A percentile compares a stretch with the other conserved stretches of the same genome.
Evolutionary conservation across 257 asterid genomes (phyloP).

Genomic region (Solanum clarkiae): DNA sequence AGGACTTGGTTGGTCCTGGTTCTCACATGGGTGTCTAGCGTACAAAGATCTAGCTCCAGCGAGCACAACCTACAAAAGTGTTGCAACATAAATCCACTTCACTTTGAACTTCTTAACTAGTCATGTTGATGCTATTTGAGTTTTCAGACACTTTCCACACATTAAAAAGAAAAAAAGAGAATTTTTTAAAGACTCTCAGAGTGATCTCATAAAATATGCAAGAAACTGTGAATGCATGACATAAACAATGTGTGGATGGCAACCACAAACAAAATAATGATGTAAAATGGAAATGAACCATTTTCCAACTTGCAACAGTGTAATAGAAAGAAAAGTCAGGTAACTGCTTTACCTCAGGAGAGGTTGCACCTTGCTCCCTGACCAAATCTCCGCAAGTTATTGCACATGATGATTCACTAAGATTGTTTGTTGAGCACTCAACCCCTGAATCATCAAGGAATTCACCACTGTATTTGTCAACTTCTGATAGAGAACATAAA

Average conservation of each 20-base stretch:
- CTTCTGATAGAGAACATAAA: slow-evolving; percentile 12
- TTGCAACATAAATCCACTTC: background rate
- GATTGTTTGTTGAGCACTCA: slow-evolving; percentile 15
- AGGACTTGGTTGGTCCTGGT: slow-evolving; percentile 90
- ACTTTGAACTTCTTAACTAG: background rate
- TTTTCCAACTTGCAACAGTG: background rate
- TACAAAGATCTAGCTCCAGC: slow-evolving; percentile 15
- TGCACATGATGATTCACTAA: slow-evolving; percentile 15
- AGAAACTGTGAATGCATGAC: background rate
- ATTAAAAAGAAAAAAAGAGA: background rate
- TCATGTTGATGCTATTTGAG: background rate
- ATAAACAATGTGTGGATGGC: background rate
- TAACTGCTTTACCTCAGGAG: slow-evolving; percentile 41
- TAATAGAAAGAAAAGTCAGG: background rate
- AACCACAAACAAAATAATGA: background rate
- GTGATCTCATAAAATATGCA: background rate
- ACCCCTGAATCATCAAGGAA: background rate
- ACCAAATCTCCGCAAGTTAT: slow-evolving; percentile 16
- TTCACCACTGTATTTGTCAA: slow-evolving; percentile 10
- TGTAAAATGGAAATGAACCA: background rate
- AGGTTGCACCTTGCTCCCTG: slow-evolving; percentile 16
- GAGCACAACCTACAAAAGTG: slow-evolving; percentile 31
- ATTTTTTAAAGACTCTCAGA: background rate
- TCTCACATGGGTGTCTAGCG: slow-evolving; percentile 41
- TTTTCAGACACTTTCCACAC: background rate